These are phyloP conservation scores for Sugiyamaella paludigena DNA, from an alignment of 1,139 yeast species.

Conservation along the genomic window DNA sequence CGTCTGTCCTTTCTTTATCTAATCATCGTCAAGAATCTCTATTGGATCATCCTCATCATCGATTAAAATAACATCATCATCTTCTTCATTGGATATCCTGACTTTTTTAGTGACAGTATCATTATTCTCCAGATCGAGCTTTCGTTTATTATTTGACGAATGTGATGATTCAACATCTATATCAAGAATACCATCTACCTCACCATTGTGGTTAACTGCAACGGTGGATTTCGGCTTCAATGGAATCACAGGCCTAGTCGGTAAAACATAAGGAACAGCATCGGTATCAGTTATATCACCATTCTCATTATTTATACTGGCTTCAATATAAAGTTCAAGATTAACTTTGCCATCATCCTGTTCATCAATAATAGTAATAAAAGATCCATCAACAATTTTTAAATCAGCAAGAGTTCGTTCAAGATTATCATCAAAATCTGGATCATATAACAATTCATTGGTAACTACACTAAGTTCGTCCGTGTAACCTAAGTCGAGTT, in stretches of 20 bases:
- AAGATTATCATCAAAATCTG: slow-evolving; percentile 81
- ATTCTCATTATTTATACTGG: background rate
- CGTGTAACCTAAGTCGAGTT: slow-evolving; percentile 52
- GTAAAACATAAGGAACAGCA: slow-evolving; percentile 18
- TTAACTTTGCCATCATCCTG: slow-evolving; percentile 58
- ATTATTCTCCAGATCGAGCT: background rate
- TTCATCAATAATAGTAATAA: slow-evolving; percentile 74
- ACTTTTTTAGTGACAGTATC: background rate
- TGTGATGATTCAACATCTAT: slow-evolving; percentile 7
- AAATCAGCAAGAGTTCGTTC: slow-evolving; percentile 50
- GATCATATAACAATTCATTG: slow-evolving; percentile 71
- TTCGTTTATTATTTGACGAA: slow-evolving; percentile 2
- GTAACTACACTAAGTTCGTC: slow-evolving; percentile 67
- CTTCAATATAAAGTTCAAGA: slow-evolving; percentile 58
- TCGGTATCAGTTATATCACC: slow-evolving; percentile 1
- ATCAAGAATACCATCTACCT: slow-evolving; percentile 15
- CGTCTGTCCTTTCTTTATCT: background rate
- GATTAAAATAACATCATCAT: slow-evolving; percentile 24
- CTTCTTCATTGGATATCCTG: slow-evolving; percentile 8
- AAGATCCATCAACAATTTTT: slow-evolving; percentile 57
- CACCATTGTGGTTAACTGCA: slow-evolving; percentile 7
- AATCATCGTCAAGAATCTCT: slow-evolving; percentile 27
- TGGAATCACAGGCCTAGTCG: slow-evolving; percentile 19
- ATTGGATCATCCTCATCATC: slow-evolving; percentile 33
- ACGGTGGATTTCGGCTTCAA: slow-evolving; percentile 18